These are phyloP conservation scores for Lignosus rhinocerotis DNA, from an alignment of 1,284 basidiomycete species.

Conservation along the genomic window DNA sequence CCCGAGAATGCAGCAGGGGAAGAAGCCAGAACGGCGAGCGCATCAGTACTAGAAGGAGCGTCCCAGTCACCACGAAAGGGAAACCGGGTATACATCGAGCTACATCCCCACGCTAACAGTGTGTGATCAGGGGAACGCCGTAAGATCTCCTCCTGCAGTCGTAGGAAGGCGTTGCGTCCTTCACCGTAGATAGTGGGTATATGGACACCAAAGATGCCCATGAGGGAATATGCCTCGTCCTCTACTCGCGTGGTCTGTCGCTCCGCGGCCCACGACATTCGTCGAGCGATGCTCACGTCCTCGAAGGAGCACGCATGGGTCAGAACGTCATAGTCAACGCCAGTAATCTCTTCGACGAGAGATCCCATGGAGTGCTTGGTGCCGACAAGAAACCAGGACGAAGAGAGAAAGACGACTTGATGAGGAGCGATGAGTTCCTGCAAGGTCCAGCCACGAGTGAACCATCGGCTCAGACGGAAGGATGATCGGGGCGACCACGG, in stretches of 20 bases:
- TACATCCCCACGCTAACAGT: slow-evolving; percentile 1
- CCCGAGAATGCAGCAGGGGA: too few relatives aligned
- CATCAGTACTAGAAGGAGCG: too few relatives aligned
- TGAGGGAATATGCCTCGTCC: slow-evolving; percentile 5
- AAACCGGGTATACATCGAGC: too few relatives aligned
- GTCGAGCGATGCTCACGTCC: slow-evolving; percentile 1
- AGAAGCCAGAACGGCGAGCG: too few relatives aligned
- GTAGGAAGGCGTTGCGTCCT: background rate
- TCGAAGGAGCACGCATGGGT: background rate
- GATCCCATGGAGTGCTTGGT: background rate
- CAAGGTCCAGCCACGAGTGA: background rate
- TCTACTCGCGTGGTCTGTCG: slow-evolving; percentile 1
- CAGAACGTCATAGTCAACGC: background rate
- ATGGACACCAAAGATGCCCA: slow-evolving; percentile 6
- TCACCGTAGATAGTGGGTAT: slow-evolving; percentile 2
- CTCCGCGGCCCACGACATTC: slow-evolving; percentile 10
- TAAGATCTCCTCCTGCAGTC: slow-evolving; percentile 3
- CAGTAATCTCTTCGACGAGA: background rate
- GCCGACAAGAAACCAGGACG: background rate
- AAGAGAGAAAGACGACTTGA: slow-evolving; percentile 4
- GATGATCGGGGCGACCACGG: background rate
- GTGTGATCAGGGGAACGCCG: background rate
- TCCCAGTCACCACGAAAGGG: too few relatives aligned
- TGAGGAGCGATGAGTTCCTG: slow-evolving; percentile 1
- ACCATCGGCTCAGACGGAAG: background rate